These are phyloP conservation scores for Cucurbita argyrosperma DNA, from an alignment of 306 rosid species.

Conservation along the genomic window DNA sequence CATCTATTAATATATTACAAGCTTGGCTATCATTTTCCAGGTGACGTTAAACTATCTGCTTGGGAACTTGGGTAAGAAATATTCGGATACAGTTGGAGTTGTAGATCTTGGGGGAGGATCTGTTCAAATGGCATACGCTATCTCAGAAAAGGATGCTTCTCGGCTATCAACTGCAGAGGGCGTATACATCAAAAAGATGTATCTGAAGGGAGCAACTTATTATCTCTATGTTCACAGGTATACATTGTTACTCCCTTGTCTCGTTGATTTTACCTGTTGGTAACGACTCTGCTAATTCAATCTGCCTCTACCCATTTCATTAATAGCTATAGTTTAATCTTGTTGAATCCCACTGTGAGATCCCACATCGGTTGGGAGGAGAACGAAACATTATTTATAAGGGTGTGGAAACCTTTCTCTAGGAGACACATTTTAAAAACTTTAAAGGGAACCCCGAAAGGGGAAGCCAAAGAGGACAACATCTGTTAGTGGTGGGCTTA, in stretches of 20 bases:
- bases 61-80: slow-evolving; percentile 78
- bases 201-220: slow-evolving; percentile 62
- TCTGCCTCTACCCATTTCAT: not conserved
- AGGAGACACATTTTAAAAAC: too few relatives aligned
- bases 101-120: slow-evolving; percentile 99
- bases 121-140: slow-evolving; percentile 99
- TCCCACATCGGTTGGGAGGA: too few relatives aligned
- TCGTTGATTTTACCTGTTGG: not conserved
- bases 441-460: too few relatives aligned
- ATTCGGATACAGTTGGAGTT: slow-evolving; percentile 76
- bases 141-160: slow-evolving; percentile 70
- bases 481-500: too few relatives aligned
- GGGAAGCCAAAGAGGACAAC: too few relatives aligned
- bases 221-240: slow-evolving; percentile 97
- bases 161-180: slow-evolving; percentile 45
- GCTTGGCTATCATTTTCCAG: slow-evolving; percentile 28
- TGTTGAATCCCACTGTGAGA: not conserved
- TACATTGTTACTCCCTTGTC: slow-evolving; percentile 12
- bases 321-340: not conserved
- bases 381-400: too few relatives aligned
- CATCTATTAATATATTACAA: slow-evolving; percentile 12
- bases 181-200: slow-evolving; percentile 59
- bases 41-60: slow-evolving; percentile 87
- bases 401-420: too few relatives aligned
- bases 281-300: not conserved